Base-by-base conservation (phyloP, 75 land plant species). In the Cupressus sempervirens region DNA sequence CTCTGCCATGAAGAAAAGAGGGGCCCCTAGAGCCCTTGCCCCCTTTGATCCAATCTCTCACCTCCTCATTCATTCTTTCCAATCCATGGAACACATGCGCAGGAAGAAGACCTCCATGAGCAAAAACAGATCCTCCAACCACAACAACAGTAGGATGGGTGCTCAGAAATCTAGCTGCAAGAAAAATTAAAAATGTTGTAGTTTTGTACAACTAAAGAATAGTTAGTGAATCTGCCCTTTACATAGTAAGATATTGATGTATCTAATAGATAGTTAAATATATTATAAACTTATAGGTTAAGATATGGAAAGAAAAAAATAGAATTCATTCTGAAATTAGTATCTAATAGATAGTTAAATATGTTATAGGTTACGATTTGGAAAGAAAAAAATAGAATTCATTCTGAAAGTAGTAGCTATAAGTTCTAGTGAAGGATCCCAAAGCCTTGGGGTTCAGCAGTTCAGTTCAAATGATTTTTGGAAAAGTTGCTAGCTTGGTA, bases 91-190 rank as follows among this genome's bases (percentile, higher is more conserved):
- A 83, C 45, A 93, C 91, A 83, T 98, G 98, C 0, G 84, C 34
- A n/a, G 89, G 88, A 73, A 95, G 85, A 45, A 98, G 86, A 23
- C 99, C 99, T 1, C 99, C 98, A 38, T 98, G 99, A 16, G 91
- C 99, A 83, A 98, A 96, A 7, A 98, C 92, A 1, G 98, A 92
- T 2, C 93, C 92, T 12, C 99, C 99, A 7, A 98, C 93, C 0
- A 96, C 91, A 73, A 93, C 45, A n/a, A 96, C 94, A 5, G 93
- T 92, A 45, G 89, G 88, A 72, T 96, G 93, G 30, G 84, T 40
- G 3, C 92, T 77, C 83, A 96, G 80, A 77, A 96, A 96, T 26
- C 98, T 89, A 1, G 45, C 83, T 7, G 94, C 68, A 35, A 96
- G 67, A 62, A 62, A 62, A 62, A 62, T 23, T 6, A 4, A 38